Conservation (phyloP, 371 early-diverging fungal species). For the Circinella umbellata region DNA sequence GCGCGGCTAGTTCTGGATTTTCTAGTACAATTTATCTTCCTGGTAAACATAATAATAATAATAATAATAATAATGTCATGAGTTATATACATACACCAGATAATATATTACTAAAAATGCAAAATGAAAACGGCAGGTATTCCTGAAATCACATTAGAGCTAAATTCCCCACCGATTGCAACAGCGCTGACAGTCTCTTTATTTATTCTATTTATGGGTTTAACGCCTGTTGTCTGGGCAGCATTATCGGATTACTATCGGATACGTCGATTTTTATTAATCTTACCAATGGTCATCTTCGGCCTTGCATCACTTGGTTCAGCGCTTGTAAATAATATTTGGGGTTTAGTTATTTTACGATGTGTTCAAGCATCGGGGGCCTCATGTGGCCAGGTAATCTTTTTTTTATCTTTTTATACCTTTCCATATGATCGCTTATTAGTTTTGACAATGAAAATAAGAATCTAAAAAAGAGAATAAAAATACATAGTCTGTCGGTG, state of each 20-base stretch:
- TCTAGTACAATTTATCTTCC: slow-evolving; percentile 30
- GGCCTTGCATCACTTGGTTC: slow-evolving; percentile 65
- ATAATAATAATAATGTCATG: too few relatives aligned
- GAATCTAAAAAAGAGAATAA: too few relatives aligned
- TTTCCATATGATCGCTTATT: slow-evolving; percentile 37
- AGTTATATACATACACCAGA: too few relatives aligned
- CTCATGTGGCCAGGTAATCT: slow-evolving; percentile 54
- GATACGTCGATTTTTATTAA: slow-evolving; percentile 61
- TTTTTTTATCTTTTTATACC: slow-evolving; percentile 37
- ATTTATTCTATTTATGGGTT: slow-evolving; percentile 60
- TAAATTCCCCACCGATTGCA: not conserved
- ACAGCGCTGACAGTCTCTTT: slow-evolving; percentile 47
- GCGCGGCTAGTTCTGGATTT: slow-evolving; percentile 27
- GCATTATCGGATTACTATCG: slow-evolving; percentile 64
- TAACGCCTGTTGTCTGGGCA: slow-evolving; percentile 70
- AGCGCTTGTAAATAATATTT: slow-evolving; percentile 62
- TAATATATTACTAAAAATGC: too few relatives aligned
- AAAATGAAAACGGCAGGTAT: not conserved
- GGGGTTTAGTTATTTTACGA: slow-evolving; percentile 65
- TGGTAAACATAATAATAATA: slow-evolving; percentile 5
- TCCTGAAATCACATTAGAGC: not conserved
- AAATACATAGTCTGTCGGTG: slow-evolving; percentile 6
- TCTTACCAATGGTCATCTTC: slow-evolving; percentile 63
- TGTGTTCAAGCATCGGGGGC: slow-evolving; percentile 72
- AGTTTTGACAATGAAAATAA: too few relatives aligned